These are phyloP conservation scores for Neurospora discreta DNA, from an alignment of 495 filamentous ascomycete genomes.

Conservation along the genomic window DNA sequence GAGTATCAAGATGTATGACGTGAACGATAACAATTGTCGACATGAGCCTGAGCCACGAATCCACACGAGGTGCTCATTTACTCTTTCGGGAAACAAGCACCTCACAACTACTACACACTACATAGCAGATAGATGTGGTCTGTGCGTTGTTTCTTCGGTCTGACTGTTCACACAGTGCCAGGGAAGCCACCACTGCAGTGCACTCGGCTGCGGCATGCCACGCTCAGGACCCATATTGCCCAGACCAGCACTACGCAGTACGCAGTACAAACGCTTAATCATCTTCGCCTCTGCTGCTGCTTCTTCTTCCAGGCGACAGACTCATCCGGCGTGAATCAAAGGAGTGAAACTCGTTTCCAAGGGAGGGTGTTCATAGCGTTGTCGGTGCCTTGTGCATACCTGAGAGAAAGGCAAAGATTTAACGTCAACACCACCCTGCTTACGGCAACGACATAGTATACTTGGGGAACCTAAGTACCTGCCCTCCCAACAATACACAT, in stretches of 20 bases:
- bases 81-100: not conserved
- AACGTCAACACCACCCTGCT: not conserved
- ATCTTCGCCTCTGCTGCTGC: not conserved
- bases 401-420: not conserved
- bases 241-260: not conserved
- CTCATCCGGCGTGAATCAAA: not conserved
- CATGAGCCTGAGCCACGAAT: not conserved
- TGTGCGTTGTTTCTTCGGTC: not conserved
- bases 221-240: not conserved
- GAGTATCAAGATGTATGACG: not conserved
- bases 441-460: not conserved
- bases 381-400: not conserved
- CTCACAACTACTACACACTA: too few relatives aligned
- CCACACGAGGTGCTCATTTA: not conserved
- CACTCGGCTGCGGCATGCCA: not conserved
- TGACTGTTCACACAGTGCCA: not conserved
- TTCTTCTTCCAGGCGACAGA: not conserved
- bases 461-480: not conserved
- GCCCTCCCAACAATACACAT: not conserved
- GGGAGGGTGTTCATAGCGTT: not conserved
- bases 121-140: not conserved
- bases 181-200: not conserved
- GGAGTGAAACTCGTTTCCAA: not conserved
- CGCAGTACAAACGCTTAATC: not conserved
- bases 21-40: not conserved